A percentile compares a stretch with the other conserved stretches of the same genome.
phyloP scores from a whole-genome alignment of 1,284 basidiomycete species.

The Volvariella volvacea region DNA sequence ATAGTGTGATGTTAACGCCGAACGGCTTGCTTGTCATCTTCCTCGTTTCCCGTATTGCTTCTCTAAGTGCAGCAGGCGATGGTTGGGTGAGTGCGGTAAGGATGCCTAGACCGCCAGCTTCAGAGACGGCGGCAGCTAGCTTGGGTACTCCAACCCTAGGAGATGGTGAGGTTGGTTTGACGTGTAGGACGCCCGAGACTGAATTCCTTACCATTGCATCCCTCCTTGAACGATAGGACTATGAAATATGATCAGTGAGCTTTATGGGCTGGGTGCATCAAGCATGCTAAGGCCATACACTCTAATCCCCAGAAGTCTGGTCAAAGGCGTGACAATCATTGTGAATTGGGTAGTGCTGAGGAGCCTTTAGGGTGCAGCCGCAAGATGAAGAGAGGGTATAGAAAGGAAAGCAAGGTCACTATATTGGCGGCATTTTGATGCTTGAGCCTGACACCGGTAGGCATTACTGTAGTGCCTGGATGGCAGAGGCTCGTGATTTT shows the following conservation, averaged over 20 bases:
- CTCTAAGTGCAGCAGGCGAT: slow-evolving; percentile 74
- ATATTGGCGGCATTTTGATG: too few species aligned
- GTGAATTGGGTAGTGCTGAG: slow-evolving; percentile 7
- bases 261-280: slow-evolving; percentile 1
- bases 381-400: slow-evolving; percentile 1
- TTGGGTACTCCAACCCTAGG: slow-evolving; percentile 70
- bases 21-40: slow-evolving; percentile 70
- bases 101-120: slow-evolving; percentile 82
- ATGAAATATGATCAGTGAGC: slow-evolving; percentile 4
- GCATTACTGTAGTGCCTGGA: too few species aligned
- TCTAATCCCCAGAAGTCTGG: slow-evolving; percentile 47
- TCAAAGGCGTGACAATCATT: slow-evolving; percentile 44
- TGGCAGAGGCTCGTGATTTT: too few species aligned
- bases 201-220: slow-evolving; percentile 70
- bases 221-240: slow-evolving; percentile 78
- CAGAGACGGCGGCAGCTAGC: slow-evolving; percentile 76
- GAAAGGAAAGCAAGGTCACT: too few species aligned
- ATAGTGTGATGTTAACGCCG: slow-evolving; percentile 89
- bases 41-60: slow-evolving; percentile 78
- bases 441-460: too few species aligned
- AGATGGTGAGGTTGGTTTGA: too few species aligned
- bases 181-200: slow-evolving; percentile 12
- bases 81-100: slow-evolving; percentile 89
- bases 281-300: slow-evolving; percentile 32
- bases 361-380: neutral